These are phyloP conservation scores for Backusella circina DNA, from an alignment of 192 early-diverging fungal genomes.

Conservation along the genomic window DNA sequence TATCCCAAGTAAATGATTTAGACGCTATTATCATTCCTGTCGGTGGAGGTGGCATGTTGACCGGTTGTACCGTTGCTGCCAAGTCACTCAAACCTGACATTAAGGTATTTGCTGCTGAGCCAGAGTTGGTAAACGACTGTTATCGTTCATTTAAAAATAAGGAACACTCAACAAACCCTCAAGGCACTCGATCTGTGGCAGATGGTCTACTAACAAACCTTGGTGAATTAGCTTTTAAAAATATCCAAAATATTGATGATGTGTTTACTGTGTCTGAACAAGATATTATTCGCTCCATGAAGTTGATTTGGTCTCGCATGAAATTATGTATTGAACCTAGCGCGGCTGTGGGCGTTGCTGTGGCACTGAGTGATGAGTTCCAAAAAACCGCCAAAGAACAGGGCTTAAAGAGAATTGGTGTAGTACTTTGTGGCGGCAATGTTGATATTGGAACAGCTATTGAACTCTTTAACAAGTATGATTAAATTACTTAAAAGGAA, in stretches of 20 bases:
- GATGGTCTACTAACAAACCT: slow-evolving; percentile 49
- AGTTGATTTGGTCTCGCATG: slow-evolving; percentile 45
- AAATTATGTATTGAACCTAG: slow-evolving; percentile 54
- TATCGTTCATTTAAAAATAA: slow-evolving; percentile 26
- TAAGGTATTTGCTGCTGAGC: slow-evolving; percentile 52
- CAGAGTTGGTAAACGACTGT: slow-evolving; percentile 36
- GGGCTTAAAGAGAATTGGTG: slow-evolving; percentile 41
- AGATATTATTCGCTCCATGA: slow-evolving; percentile 47
- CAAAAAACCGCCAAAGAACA: neutral
- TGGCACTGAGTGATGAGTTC: slow-evolving; percentile 42
- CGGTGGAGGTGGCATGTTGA: slow-evolving; percentile 53
- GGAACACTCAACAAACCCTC: neutral
- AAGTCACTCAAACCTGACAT: slow-evolving; percentile 31
- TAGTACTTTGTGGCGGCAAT: slow-evolving; percentile 52
- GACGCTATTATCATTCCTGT: slow-evolving; percentile 52
- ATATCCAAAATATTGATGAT: slow-evolving; percentile 47
- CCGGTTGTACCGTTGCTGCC: slow-evolving; percentile 43
- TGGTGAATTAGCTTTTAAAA: slow-evolving; percentile 43
- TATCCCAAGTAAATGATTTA: slow-evolving; percentile 42
- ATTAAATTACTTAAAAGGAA: neutral
- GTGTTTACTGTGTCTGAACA: slow-evolving; percentile 51
- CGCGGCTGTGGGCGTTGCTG: slow-evolving; percentile 48
- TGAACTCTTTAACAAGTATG: slow-evolving; percentile 19
- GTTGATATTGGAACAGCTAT: slow-evolving; percentile 36
- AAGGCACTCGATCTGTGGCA: slow-evolving; percentile 35